Evolutionary conservation across 73 alveolate genomes (phyloP), one percentile per base, ranked within the genome.

Genomic region (Tetrahymena borealis): DNA sequence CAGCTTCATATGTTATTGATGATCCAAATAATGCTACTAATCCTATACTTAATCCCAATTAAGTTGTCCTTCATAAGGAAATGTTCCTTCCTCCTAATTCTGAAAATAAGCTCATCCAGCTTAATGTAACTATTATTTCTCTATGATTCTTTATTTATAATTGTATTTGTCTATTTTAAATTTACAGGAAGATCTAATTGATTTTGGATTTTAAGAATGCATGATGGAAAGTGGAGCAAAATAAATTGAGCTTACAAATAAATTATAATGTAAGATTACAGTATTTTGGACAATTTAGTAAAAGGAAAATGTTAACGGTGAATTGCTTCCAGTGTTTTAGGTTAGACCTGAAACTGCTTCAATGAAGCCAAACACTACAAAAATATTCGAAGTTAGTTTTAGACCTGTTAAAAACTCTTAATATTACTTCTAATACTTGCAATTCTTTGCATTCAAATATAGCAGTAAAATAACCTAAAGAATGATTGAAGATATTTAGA

Each of bases 21-120:
- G 85, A 60, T n/a, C 85, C 85, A 18, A 60, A 60, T 20, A 60
- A 60, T 43, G 94, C 95, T 7, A 78, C 79, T 41, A 92, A 94
- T 9, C 97, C 98, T 33, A 93, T 94, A 39, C 97, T 97, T 38
- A 98, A 96, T 90, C 99, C 99, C n/a, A 97, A 96, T 78, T 94
- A 97, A 90, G 97, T 97, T 24, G 99, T 97, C 12, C 97, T 97
- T 31, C 98, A 95, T 91, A 97, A 97, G 79, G 99, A 97, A 94
- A 94, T 97, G 98, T 91, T 97, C 93, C 90, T 95, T 13, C 96
- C 94, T 35, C 78, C 95, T 35, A 94, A 94, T 32, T 90, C 96
- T 12, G 96, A 92, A 16, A 78, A 85, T 38, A 91, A 97, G 92
- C 95, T 97, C 42, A 90, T 97, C 8, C 28, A 91, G 33, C 78